phyloP scores from a whole-genome alignment of 2,329 filamentous ascomycete genomes.

The Nakataea oryzae region DNA sequence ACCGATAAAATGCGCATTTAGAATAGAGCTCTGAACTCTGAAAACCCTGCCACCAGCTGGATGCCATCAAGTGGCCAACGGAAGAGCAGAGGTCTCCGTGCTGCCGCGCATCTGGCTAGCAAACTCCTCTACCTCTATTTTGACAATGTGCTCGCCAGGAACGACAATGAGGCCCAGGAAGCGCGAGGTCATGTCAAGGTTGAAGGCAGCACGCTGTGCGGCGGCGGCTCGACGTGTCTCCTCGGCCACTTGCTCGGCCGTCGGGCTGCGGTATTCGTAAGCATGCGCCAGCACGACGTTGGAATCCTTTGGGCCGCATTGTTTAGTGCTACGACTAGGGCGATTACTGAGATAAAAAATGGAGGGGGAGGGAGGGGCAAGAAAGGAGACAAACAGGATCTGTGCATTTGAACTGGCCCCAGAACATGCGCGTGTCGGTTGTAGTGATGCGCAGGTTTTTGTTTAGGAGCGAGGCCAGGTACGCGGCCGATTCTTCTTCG shows the following conservation, averaged over 20 bases:
- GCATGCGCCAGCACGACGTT: conserved; percentile 82
- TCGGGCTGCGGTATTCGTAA: conserved; percentile 79
- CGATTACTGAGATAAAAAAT: conserved; percentile 2
- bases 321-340: neutral
- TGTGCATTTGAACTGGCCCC: conserved; percentile 88
- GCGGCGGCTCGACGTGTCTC: conserved; percentile 20
- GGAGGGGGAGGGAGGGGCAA: neutral
- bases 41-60: too few relatives aligned
- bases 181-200: conserved; percentile 68
- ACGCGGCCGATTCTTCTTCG: conserved; percentile 17
- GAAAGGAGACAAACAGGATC: conserved; percentile 56
- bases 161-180: conserved; percentile 86
- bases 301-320: conserved; percentile 47
- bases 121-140: conserved; percentile 80
- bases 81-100: neutral
- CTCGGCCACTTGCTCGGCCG: conserved; percentile 32
- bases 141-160: conserved; percentile 74
- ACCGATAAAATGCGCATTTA: too few relatives aligned
- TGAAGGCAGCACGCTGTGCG: conserved; percentile 30
- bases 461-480: conserved; percentile 58
- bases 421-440: conserved; percentile 78
- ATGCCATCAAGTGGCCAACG: too few relatives aligned
- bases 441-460: conserved; percentile 71
- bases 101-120: conserved; percentile 36
- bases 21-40: too few relatives aligned